A percentile compares a stretch with the other conserved stretches of the same genome.
Evolutionary conservation across 164 flowering plant genomes (phyloP).

Genomic region (Umbellularia californica): DNA sequence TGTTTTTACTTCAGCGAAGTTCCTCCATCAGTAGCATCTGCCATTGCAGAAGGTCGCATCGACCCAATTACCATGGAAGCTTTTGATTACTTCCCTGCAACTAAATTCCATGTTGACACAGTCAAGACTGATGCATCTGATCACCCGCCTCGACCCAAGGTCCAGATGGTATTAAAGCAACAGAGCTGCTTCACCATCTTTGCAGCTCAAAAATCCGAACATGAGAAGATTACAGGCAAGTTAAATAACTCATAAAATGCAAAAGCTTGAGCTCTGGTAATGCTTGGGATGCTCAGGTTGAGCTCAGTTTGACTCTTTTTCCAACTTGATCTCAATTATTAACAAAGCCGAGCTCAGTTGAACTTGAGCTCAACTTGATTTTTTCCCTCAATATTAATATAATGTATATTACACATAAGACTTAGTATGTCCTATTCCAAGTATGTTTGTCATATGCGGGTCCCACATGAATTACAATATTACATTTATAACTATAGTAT

Average conservation of each 20-base stretch:
- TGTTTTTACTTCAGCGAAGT: conserved; percentile 41
- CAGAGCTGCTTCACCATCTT: conserved; percentile 39
- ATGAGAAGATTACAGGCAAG: conserved; percentile 31
- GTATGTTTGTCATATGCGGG: no score
- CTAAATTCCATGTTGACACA: conserved; percentile 11
- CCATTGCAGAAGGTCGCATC: conserved; percentile 67
- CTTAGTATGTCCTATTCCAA: no score
- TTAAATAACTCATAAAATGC: background rate
- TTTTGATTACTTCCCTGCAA: conserved; percentile 33
- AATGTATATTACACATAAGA: no score
- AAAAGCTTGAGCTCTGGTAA: no score
- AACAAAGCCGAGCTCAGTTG: no score
- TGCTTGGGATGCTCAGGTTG: no score
- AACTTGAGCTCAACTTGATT: no score
- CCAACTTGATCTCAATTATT: no score
- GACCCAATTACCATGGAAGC: conserved; percentile 73
- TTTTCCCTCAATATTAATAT: no score
- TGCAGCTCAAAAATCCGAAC: conserved; percentile 25
- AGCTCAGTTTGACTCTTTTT: no score
- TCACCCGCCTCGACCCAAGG: conserved; percentile 10
- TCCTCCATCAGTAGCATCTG: conserved; percentile 55
- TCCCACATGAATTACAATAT: no score
- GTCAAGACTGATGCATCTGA: conserved; percentile 7
- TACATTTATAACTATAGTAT: no score
- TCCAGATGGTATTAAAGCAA: conserved; percentile 13